Base-by-base conservation (phyloP, 2,329 filamentous ascomycete species). In the Colletotrichum brevisporum region DNA sequence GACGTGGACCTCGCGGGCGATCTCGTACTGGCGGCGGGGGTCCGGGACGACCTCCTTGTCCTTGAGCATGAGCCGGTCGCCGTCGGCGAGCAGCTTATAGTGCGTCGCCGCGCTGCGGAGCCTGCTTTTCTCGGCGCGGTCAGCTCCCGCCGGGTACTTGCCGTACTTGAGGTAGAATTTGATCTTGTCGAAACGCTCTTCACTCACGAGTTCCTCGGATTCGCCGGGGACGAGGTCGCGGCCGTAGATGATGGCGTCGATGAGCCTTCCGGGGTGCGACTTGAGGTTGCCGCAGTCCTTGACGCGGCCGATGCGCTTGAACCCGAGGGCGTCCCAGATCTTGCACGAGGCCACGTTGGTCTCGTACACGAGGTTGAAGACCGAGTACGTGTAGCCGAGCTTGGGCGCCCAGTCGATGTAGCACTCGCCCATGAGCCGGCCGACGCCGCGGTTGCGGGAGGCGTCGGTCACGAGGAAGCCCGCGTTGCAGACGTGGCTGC, bases 101-200 rank as follows among this genome's bases (percentile, higher is more conserved):
- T 98, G 95, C 21, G 94, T 97, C 48, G 95, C 95, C 55, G 95
- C 95, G 81, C 93, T 97, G 75, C 96, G 90, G 65, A 99, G 89
- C 75, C 95, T 92, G 82, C 92, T 95, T 88, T 98, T 98, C 82
- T 98, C 96, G 66, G 95, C 95, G 68, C 95, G 90, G 84, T 98
- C 94, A 77, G 95, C 95, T 71, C 95, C 95, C 75, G 92, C 91
- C 69, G 96, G 96, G 80, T 99, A 98, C 80, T 95, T 94, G 77
- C 92, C 92, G 80, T 95, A 94, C 82, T 97, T 97, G 77, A 98
- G 90, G 82, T 98, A 98, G 85, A 93, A 98, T 77, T 95, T 92
- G 79, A 98, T 98, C 86, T 98, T 98, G 85, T 98, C 95, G 85
- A 98, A 98, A 74, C 96, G 93, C 83, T 98, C 95, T 85, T 98